Conservation (phyloP, 164 flowering plant genomes). For the Malania oleifera region DNA sequence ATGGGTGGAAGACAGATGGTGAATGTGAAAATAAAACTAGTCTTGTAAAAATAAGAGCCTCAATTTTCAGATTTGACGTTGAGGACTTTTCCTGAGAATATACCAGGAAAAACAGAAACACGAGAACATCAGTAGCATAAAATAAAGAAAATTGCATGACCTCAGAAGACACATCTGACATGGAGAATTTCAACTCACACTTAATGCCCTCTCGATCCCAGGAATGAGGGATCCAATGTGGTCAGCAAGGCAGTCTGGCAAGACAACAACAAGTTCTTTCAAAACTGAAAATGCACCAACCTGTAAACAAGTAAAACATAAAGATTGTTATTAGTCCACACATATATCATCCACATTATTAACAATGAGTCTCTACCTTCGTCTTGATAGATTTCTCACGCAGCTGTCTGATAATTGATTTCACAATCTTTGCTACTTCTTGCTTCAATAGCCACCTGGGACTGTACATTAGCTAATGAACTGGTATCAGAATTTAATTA, state of each 20-base stretch:
- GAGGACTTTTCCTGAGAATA: constrained; percentile 74
- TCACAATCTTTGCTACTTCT: constrained; percentile 92
- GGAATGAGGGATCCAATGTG: constrained; percentile 90
- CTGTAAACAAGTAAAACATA: constrained; percentile 33
- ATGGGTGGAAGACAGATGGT: constrained; percentile 88
- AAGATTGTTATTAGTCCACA: not conserved
- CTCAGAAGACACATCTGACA: not conserved
- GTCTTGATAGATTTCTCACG: constrained; percentile 96
- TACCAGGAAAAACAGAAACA: not conserved
- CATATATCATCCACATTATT: not conserved
- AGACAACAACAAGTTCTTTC: constrained; percentile 90
- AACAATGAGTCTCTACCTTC: constrained; percentile 46
- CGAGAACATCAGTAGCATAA: not conserved
- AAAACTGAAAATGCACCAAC: constrained; percentile 96
- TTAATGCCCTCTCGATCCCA: constrained; percentile 91
- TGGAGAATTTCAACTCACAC: constrained; percentile 39
- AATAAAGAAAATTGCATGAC: not conserved
- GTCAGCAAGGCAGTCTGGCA: constrained; percentile 94
- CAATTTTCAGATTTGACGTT: constrained; percentile 92
- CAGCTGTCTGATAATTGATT: constrained; percentile 82
- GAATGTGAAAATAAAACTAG: constrained; percentile 93
- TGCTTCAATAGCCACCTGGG: constrained; percentile 91
- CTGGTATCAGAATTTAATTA: no score
- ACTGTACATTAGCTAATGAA: constrained; percentile 41
- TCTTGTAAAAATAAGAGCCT: constrained; percentile 89